phyloP scores from a whole-genome alignment of 2,329 filamentous ascomycete species.

The Nigrospora osmanthi region DNA sequence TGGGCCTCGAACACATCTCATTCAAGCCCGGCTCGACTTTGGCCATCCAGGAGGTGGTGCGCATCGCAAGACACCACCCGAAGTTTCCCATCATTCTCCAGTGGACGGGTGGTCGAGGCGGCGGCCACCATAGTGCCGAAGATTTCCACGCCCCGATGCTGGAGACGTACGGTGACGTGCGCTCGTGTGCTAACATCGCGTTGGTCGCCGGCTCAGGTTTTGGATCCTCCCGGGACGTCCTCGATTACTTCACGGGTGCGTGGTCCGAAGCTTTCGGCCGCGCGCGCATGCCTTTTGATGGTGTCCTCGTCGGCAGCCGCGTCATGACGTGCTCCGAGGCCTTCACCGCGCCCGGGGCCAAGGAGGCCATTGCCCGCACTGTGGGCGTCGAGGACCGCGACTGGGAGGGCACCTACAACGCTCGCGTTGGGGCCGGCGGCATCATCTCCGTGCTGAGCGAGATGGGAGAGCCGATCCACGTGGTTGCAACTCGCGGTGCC shows the following conservation, averaged over 20 bases:
- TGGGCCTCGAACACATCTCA: constrained; percentile 37
- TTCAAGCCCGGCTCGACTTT: constrained; percentile 38
- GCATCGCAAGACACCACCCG: constrained; percentile 36
- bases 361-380: constrained; percentile 33
- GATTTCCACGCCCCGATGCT: constrained; percentile 41
- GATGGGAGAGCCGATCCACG: constrained; percentile 30
- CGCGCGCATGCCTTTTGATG: constrained; percentile 36
- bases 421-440: constrained; percentile 14
- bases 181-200: constrained; percentile 34
- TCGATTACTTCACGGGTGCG: constrained; percentile 34
- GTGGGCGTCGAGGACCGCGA: constrained; percentile 30
- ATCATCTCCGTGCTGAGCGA: constrained; percentile 21
- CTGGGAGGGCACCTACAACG: constrained; percentile 37
- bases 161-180: constrained; percentile 33
- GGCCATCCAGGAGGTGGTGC: constrained; percentile 35
- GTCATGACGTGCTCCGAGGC: constrained; percentile 39
- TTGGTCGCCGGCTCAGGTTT: constrained; percentile 39
- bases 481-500: constrained; percentile 27
- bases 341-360: constrained; percentile 31
- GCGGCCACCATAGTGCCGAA: constrained; percentile 40
- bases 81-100: constrained; percentile 35
- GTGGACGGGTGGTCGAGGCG: constrained; percentile 41
- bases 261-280: constrained; percentile 34
- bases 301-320: constrained; percentile 35
- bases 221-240: constrained; percentile 35